phyloP scores from a whole-genome alignment of 1,284 basidiomycete species.

The Rhodotorula sp. region DNA sequence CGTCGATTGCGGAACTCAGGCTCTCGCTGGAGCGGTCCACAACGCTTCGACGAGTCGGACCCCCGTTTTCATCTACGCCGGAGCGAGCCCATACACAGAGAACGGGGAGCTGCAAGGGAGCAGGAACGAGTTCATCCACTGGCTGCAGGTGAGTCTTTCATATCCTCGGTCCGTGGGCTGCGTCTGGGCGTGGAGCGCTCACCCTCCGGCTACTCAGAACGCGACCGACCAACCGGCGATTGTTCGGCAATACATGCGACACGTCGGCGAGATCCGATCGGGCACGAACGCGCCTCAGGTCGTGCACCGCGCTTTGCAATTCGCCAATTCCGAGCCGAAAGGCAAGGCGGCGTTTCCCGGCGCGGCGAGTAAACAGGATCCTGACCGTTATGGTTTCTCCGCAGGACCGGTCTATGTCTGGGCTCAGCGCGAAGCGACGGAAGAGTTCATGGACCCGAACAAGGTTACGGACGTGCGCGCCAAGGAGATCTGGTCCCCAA shows the following conservation, averaged over 20 bases:
- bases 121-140: constrained; percentile 69
- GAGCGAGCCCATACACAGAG: constrained; percentile 60
- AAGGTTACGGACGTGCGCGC: constrained; percentile 22
- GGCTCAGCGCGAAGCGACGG: constrained; percentile 67
- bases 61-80: constrained; percentile 66
- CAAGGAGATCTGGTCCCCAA: constrained; percentile 53
- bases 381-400: background rate
- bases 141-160: constrained; percentile 56
- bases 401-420: constrained; percentile 67
- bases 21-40: constrained; percentile 67
- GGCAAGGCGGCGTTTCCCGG: constrained; percentile 3
- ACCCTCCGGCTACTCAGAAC: constrained; percentile 43
- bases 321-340: constrained; percentile 62
- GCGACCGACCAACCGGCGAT: constrained; percentile 66
- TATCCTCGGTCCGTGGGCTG: rapidly evolving
- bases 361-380: background rate
- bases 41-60: constrained; percentile 63
- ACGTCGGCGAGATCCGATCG: constrained; percentile 60
- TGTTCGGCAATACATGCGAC: constrained; percentile 69
- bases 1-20: constrained; percentile 61
- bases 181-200: no score
- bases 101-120: constrained; percentile 60
- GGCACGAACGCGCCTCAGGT: constrained; percentile 50
- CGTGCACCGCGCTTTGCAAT: constrained; percentile 62
- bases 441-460: constrained; percentile 58